These are phyloP conservation scores for Globisporangium orthogonon DNA, from an alignment of 352 stramenopile genomes.

Conservation along the genomic window DNA sequence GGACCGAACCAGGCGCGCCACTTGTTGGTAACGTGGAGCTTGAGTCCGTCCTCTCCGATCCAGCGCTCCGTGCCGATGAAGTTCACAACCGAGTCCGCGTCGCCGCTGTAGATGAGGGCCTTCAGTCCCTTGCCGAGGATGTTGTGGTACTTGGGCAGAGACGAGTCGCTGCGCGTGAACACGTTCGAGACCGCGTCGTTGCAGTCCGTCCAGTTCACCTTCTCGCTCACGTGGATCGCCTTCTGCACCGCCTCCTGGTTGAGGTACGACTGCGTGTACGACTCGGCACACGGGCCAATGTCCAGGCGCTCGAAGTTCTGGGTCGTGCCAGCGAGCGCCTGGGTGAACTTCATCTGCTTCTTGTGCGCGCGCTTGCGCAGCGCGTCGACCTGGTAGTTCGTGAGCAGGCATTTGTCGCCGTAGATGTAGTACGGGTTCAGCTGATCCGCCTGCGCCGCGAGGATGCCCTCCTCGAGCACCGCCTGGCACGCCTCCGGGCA, in stretches of 20 bases:
- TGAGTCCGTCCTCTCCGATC: constrained; percentile 66
- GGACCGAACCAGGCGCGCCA: constrained; percentile 72
- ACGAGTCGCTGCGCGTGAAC: constrained; percentile 52
- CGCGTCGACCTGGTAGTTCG: constrained; percentile 42
- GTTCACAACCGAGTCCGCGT: constrained; percentile 78
- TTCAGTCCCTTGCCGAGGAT: constrained; percentile 46
- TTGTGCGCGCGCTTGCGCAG: constrained; percentile 36
- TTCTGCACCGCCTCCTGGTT: constrained; percentile 49
- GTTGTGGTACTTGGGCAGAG: constrained; percentile 62
- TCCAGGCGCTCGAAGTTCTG: constrained; percentile 29
- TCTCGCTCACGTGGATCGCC: constrained; percentile 46
- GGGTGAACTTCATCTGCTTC: constrained; percentile 18
- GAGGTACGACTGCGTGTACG: constrained; percentile 61
- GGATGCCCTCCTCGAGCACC: constrained; percentile 45
- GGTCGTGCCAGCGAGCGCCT: constrained; percentile 12
- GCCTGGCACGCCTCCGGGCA: constrained; percentile 38
- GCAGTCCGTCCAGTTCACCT: constrained; percentile 57
- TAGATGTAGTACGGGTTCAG: constrained; percentile 83
- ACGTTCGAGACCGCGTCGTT: constrained; percentile 47
- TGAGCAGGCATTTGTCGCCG: constrained; percentile 67
- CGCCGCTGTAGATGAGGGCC: constrained; percentile 68
- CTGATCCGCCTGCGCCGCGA: constrained; percentile 29
- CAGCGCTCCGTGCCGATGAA: constrained; percentile 87
- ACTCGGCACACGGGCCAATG: constrained; percentile 58
- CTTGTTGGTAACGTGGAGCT: constrained; percentile 52